Base-by-base conservation (phyloP, 2,329 filamentous ascomycete genomes). In the Diplocarpon rosae region DNA sequence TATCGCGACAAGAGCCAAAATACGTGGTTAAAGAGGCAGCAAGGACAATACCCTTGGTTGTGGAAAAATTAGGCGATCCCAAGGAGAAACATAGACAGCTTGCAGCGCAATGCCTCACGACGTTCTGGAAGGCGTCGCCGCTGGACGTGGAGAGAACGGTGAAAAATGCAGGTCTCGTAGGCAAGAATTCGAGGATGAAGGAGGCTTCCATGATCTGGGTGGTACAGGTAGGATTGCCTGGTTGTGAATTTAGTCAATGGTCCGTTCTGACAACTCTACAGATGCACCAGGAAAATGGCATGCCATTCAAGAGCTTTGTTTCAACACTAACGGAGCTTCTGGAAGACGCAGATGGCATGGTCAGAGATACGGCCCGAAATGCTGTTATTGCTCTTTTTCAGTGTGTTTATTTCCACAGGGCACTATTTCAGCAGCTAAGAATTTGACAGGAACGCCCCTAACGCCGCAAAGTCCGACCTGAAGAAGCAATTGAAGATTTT, bases 191-290 rank as follows among this genome's bases (percentile, higher is more conserved):
- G 29, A 78, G 85, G 58, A 83, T 87, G 49, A 95, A 93, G 64
- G 88, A 95, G 67, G 72, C 79, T 42, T 80, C 81, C 53, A 80
- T 95, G 77, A 75, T 80, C 50, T 95, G 89, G 89, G 69, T 95
- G 30, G 72, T 87, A 29, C 81, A 82, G 70, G 83, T 86, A 65
- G 46, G 48, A 42, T 49, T 39, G 34, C 20, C 32, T n/a, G 14
- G 20, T 13, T 30, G 37, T 49, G 15, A 14, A 27, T 13, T 11
- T 27, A 2, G 30, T 10, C 30, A 4, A 10, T 24, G 9, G 13
- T 5, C 12, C 24, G 28, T 50, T 41, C 47, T 53, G 28, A 50
- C 37, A 32, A 15, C 13, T 37, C 6, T 44, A 39, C 48, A 87
- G 75, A 93, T 90, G 81, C 84, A 92, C 62, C 76, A 81, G 59